Evolutionary conservation across 2,329 filamentous ascomycete species (phyloP), one percentile per base, ranked within the genome.

Genomic region (Fulvia fulva): DNA sequence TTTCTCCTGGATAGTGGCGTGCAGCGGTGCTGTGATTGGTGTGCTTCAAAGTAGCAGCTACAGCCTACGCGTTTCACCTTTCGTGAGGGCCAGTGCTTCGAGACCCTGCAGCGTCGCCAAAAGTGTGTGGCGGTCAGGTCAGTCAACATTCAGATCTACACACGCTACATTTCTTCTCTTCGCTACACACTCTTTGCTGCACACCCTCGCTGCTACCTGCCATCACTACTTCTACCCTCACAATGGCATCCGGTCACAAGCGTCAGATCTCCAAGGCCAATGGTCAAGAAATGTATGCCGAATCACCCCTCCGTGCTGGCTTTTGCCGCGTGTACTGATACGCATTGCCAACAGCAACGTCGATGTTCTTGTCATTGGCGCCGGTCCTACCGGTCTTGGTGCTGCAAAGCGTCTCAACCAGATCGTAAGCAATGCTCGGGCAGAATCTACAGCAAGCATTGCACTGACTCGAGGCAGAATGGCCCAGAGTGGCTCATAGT

Each of bases 321-420:
- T 23, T 21, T 19, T 3, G n/a, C 21, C n/a, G 41, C 57, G n/a
- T 46, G 30, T 26, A 34, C 43, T 26, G 55, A n/a, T 37, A 49
- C 14, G 43, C 44, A 14, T 37, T 30, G 2, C 0, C 22, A n/a
- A 47, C 76, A 95, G 91, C 77, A 87, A 91, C 73, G 91, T 97
- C 75, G 94, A 99, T 79, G 89, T 99, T 69, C 90, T 99, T 74
- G 87, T 99, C 77, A 97, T 97, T 81, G 94, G 94, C 74, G 93
- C 93, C 79, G 94, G 94, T 74, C 94, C 94, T 70, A 97, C 94
- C 73, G 94, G 94, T 79, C 86, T 97, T 69, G 94, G 94, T 83
- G 94, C 94, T 75, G 94, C 94, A 70, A 99, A 99, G 83, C 90
- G 94, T 75, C 85, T 99, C 67, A 89, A 97, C 78, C 94, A 99